Conservation (phyloP, 768 basidiomycete genomes). For the Naganishia friedmannii region DNA sequence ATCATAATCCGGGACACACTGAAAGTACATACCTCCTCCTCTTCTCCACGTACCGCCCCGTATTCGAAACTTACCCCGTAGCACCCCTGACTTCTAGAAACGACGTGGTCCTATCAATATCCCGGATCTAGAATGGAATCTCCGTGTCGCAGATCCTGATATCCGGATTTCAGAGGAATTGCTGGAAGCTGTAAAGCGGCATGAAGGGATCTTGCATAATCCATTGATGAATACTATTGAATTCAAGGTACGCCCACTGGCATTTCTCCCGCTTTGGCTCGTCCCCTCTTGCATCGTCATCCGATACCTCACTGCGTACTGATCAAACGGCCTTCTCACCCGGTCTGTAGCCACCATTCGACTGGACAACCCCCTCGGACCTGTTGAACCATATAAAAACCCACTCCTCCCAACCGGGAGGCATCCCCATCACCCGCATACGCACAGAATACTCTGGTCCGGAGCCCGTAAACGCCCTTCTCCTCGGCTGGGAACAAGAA, state of each 20-base stretch:
- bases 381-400: slow-evolving; percentile 28
- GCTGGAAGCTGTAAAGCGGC: slow-evolving; percentile 13
- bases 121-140: slow-evolving; percentile 22
- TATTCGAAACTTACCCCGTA: no score
- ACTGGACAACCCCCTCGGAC: slow-evolving; percentile 9
- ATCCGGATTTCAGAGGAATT: slow-evolving; percentile 17
- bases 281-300: no score
- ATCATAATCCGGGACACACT: slow-evolving; percentile 20
- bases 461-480: slow-evolving; percentile 15
- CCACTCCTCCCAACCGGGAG: slow-evolving; percentile 31
- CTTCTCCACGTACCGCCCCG: no score
- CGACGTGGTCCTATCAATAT: slow-evolving; percentile 22
- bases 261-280: not conserved
- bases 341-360: slow-evolving; percentile 20
- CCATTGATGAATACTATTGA: slow-evolving; percentile 19
- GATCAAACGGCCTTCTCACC: not conserved
- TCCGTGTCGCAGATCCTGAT: slow-evolving; percentile 19
- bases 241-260: slow-evolving; percentile 27
- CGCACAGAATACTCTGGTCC: slow-evolving; percentile 22
- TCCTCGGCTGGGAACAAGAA: slow-evolving; percentile 26
- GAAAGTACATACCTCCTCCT: not conserved
- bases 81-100: not conserved
- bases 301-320: not conserved
- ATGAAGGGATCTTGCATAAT: slow-evolving; percentile 19
- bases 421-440: slow-evolving; percentile 28